A percentile compares a stretch with the other conserved stretches of the same genome.
Evolutionary conservation across 2,329 filamentous ascomycete genomes (phyloP).

Genomic region (Nemania sp.): DNA sequence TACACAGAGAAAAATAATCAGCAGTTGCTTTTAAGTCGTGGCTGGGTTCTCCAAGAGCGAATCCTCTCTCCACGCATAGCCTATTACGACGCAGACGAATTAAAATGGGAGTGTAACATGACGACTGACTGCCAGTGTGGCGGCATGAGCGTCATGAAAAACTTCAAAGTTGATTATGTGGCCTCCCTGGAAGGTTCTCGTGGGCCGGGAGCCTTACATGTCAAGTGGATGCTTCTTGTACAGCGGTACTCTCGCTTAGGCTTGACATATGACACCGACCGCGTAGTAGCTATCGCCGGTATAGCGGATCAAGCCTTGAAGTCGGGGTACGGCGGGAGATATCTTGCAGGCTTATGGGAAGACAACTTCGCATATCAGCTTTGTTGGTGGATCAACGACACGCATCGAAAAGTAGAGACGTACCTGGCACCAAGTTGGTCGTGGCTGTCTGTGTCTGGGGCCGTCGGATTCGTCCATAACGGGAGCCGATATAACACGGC

Average conservation of each 20-base stretch:
- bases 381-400: neutral
- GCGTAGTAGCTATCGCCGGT: neutral
- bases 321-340: neutral
- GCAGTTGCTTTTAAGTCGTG: constrained; percentile 2
- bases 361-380: neutral
- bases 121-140: neutral
- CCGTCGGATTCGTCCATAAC: neutral
- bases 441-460: neutral
- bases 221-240: neutral
- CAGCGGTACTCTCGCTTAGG: neutral
- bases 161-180: constrained; percentile 5
- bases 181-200: neutral
- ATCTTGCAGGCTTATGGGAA: constrained; percentile 5
- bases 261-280: constrained; percentile 6
- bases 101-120: constrained; percentile 8
- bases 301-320: constrained; percentile 4
- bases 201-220: neutral
- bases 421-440: constrained; percentile 5
- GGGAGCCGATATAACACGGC: neutral
- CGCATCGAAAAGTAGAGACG: neutral
- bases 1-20: neutral
- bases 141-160: neutral
- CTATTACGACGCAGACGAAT: neutral
- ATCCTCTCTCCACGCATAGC: neutral
- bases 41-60: neutral